A percentile compares a stretch with the other conserved stretches of the same genome.
Conservation (phyloP, 495 filamentous ascomycete species). For the Penicillium cosmopolitanum region DNA sequence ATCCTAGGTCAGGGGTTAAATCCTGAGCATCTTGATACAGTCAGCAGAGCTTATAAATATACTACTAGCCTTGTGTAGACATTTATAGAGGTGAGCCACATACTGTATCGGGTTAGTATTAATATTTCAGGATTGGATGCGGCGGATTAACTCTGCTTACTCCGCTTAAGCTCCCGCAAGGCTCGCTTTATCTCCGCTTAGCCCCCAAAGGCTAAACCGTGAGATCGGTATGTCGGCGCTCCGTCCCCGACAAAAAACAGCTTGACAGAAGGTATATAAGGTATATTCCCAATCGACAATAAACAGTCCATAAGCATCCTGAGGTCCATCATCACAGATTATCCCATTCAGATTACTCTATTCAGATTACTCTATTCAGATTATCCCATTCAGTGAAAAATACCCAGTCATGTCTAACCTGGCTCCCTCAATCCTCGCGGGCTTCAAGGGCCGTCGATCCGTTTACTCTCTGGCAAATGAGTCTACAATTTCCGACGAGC, state of each 20-base stretch:
- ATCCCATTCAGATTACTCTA: too few relatives aligned
- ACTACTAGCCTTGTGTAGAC: too few relatives aligned
- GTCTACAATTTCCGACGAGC: conserved; percentile 33
- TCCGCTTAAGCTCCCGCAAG: background rate
- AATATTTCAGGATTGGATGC: too few relatives aligned
- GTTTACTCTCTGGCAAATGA: conserved; percentile 32
- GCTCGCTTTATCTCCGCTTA: background rate
- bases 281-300: background rate
- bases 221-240: conserved; percentile 1
- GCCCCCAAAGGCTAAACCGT: background rate
- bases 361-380: too few relatives aligned
- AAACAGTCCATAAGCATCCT: too few relatives aligned
- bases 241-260: background rate
- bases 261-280: background rate
- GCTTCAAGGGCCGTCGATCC: conserved; percentile 34
- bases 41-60: too few relatives aligned
- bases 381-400: background rate
- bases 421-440: conserved; percentile 24
- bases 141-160: too few relatives aligned
- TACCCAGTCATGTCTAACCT: conserved; percentile 3
- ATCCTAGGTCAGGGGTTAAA: too few relatives aligned
- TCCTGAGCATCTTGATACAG: too few relatives aligned
- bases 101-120: too few relatives aligned
- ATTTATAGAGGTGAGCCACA: too few relatives aligned
- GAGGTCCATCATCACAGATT: too few relatives aligned